Evolutionary conservation across 441 rosid species (phyloP), one percentile per base, ranked within the genome.

Genomic region (Melastoma candidum): DNA sequence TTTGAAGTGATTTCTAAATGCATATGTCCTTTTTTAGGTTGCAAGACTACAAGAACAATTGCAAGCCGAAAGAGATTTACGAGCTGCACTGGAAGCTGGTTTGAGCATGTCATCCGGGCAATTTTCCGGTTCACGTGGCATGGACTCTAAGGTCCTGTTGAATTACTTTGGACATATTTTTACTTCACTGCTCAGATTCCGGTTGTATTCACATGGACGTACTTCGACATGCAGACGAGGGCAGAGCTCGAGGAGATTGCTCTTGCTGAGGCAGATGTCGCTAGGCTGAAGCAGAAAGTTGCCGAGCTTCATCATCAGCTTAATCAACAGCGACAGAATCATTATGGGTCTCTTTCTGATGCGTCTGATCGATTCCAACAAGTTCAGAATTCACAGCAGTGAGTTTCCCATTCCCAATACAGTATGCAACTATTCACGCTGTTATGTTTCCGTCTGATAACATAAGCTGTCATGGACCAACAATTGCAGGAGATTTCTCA

Each of bases 181-280:
- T 61, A 17, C 25, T 53, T 36, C 1, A 9, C 1, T 36, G 7
- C 8, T 36, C 7, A 4, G 8, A 32, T 12, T 2, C 3, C 14
- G 44, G 53, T 46, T 54, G 47, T 68, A 56, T 43, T 50, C 10
- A 46, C 72, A 64, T 65, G 71, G 54, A 57, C 57, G 58, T 60
- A 45, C 53, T 63, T 67, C 66, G 65, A 64, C 81, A 70, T 76
- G 75, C 71, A 90, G 95, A 88, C 98, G 50, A 88, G 85, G 81
- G 95, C 95, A 13, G 97, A 93, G 80, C 97, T 93, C 36, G 97
- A 93, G 80, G 98, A 93, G 80, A 92, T 92, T 69, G 97, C 98
- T 72, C 88, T 88, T 68, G 98, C 98, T 44, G 98, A 93, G 79
- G 97, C 94, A 29, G 95, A 93, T 74, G 97, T 93, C 59, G 97